A percentile compares a stretch with the other conserved stretches of the same genome.
Conservation (phyloP, 2,329 filamentous ascomycete genomes). For the Trichoderma lentiforme region DNA sequence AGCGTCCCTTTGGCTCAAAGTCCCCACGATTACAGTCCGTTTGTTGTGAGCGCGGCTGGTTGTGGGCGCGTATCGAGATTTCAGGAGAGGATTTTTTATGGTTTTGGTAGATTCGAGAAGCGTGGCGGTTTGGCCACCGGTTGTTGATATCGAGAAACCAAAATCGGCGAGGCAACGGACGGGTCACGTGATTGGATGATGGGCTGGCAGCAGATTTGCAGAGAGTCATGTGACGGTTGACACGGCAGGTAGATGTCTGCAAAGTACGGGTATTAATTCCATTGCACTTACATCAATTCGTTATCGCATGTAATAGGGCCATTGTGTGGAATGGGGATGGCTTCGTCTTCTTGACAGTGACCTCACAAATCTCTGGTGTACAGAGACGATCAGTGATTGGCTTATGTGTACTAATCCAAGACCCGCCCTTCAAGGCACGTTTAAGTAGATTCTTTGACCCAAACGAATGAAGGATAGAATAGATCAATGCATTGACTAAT, state of each 20-base stretch:
- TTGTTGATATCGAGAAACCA: slow-evolving; percentile 6
- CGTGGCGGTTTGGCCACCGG: background rate
- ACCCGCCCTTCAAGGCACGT: background rate
- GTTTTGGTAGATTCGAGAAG: background rate
- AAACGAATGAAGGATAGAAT: background rate
- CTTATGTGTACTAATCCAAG: background rate
- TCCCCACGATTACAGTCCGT: background rate
- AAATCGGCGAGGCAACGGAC: background rate
- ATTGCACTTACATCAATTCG: background rate
- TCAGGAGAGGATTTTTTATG: background rate
- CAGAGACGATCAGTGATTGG: background rate
- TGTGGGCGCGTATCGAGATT: background rate
- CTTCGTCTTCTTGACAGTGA: background rate
- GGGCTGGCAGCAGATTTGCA: background rate
- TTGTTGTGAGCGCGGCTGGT: too few relatives aligned
- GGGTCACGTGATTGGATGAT: background rate
- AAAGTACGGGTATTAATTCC: background rate
- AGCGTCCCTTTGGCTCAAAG: slow-evolving; percentile 39
- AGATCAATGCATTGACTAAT: background rate
- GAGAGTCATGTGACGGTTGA: background rate
- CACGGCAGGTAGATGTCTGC: background rate
- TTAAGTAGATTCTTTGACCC: too few relatives aligned
- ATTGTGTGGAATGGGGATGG: background rate
- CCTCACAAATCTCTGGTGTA: background rate
- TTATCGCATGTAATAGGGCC: background rate